phyloP scores from a whole-genome alignment of 345 rosid genomes.

The Balakata baccata region DNA sequence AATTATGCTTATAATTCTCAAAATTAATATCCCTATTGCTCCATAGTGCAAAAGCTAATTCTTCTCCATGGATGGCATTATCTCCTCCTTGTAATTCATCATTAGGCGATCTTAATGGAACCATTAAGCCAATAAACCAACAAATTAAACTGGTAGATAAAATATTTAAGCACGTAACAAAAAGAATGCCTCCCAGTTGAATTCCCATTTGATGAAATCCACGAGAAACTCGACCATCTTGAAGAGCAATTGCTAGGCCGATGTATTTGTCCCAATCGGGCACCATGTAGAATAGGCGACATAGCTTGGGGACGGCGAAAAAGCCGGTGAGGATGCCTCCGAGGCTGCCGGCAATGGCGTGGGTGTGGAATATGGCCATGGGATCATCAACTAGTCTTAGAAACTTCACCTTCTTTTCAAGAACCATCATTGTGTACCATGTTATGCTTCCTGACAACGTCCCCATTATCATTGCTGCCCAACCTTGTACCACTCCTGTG shows the following conservation, averaged over 20 bases:
- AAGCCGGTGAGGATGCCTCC: constrained; percentile 51
- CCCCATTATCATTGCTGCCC: constrained; percentile 50
- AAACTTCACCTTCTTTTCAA: constrained; percentile 31
- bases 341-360: constrained; percentile 44
- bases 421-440: constrained; percentile 51
- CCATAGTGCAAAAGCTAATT: constrained; percentile 32
- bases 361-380: constrained; percentile 52
- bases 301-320: constrained; percentile 43
- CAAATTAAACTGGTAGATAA: constrained; percentile 38
- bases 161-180: constrained; percentile 37
- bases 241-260: constrained; percentile 42
- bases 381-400: constrained; percentile 33
- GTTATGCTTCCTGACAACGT: constrained; percentile 41
- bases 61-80: constrained; percentile 40
- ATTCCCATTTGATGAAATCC: constrained; percentile 45
- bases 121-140: constrained; percentile 25
- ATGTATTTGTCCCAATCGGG: constrained; percentile 41
- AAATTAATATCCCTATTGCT: constrained; percentile 19
- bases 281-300: constrained; percentile 43
- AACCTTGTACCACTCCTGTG: constrained; percentile 50
- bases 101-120: constrained; percentile 40
- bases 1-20: constrained; percentile 23
- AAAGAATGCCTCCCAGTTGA: constrained; percentile 34
- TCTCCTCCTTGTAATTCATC: constrained; percentile 34
- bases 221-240: constrained; percentile 13